These are phyloP conservation scores for Trametes versicolor DNA, from an alignment of 1,284 basidiomycete species.

Conservation along the genomic window DNA sequence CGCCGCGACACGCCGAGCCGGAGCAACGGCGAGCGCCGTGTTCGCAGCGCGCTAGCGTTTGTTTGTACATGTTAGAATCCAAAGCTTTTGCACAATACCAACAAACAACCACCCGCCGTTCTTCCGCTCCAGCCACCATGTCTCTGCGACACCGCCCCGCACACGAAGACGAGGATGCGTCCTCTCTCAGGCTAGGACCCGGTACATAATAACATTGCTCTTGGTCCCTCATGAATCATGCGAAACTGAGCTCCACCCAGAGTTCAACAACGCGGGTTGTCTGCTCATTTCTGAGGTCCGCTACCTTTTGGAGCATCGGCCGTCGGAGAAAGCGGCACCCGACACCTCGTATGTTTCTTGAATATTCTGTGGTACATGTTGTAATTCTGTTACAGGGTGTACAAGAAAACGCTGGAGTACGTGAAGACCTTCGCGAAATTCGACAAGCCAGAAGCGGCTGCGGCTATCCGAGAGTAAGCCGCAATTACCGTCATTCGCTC, in stretches of 20 bases:
- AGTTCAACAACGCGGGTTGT: slow-evolving; percentile 92
- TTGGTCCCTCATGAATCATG: not conserved
- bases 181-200: slow-evolving; percentile 72
- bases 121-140: slow-evolving; percentile 46
- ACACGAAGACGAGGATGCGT: slow-evolving; percentile 76
- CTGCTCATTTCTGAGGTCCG: slow-evolving; percentile 92
- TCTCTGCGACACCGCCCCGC: slow-evolving; percentile 60
- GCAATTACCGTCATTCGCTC: not conserved
- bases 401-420: slow-evolving; percentile 93
- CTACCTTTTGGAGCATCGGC: slow-evolving; percentile 84
- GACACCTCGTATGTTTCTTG: slow-evolving; percentile 76
- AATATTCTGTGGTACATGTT: not conserved
- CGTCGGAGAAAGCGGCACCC: slow-evolving; percentile 77
- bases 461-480: slow-evolving; percentile 88
- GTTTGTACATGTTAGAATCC: slow-evolving; percentile 43
- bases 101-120: slow-evolving; percentile 32
- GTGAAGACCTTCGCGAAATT: slow-evolving; percentile 93
- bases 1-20: slow-evolving; percentile 7
- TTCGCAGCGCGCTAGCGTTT: slow-evolving; percentile 7
- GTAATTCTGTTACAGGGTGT: slow-evolving; percentile 64
- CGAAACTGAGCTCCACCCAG: slow-evolving; percentile 48
- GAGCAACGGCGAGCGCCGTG: slow-evolving; percentile 1
- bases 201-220: slow-evolving; percentile 48
- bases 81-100: slow-evolving; percentile 40
- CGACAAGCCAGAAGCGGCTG: slow-evolving; percentile 86